Evolutionary conservation across 306 rosid species (phyloP).

Genomic region (Argentina anserina): DNA sequence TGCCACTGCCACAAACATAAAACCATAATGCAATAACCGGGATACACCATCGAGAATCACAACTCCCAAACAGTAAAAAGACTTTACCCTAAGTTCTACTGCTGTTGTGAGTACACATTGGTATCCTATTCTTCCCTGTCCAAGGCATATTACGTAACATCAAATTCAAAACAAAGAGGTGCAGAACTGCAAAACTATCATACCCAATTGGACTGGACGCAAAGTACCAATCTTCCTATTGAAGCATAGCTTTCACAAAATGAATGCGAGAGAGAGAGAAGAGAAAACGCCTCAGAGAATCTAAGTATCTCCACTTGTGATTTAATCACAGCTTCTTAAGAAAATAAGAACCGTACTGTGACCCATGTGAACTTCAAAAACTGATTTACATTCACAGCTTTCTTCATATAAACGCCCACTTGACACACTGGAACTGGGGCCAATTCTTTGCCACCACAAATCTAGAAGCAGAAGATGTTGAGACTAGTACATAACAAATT

Average conservation of each 20-base stretch:
- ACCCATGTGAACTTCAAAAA: constrained; percentile 21
- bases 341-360: constrained; percentile 19
- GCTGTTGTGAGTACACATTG: background rate
- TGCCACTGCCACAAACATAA: background rate
- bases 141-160: background rate
- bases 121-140: background rate
- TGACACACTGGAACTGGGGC: background rate
- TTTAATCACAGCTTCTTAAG: background rate
- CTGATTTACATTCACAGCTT: background rate
- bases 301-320: constrained; percentile 16
- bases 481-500: background rate
- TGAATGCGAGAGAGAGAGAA: constrained; percentile 6
- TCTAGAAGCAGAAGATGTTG: background rate
- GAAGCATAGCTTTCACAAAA: background rate
- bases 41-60: background rate
- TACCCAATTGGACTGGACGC: background rate
- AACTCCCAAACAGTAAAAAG: background rate
- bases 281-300: constrained; percentile 19
- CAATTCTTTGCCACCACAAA: constrained; percentile 13
- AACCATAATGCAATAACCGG: background rate
- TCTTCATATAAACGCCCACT: constrained; percentile 10
- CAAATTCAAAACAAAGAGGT: background rate
- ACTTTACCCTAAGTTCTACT: background rate
- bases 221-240: background rate
- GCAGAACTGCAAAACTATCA: background rate